Conservation (phyloP, 306 rosid genomes). For the Trifolium repens region DNA sequence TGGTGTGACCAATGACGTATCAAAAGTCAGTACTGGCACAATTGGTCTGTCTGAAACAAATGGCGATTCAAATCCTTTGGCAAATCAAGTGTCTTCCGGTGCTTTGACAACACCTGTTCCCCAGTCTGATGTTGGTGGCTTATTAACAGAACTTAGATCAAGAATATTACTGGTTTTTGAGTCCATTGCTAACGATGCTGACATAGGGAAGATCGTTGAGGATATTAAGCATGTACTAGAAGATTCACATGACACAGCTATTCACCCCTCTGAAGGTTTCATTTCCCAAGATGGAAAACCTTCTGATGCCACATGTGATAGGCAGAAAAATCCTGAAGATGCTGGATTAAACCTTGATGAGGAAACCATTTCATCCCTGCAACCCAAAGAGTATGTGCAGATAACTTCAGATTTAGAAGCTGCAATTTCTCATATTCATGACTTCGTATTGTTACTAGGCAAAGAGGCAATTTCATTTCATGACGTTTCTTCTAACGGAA, state of each 20-base stretch:
- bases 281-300: slow-evolving; percentile 54
- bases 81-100: slow-evolving; percentile 48
- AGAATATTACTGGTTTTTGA: slow-evolving; percentile 74
- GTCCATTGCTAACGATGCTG: slow-evolving; percentile 68
- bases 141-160: slow-evolving; percentile 69
- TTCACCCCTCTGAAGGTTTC: slow-evolving; percentile 49
- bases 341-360: slow-evolving; percentile 62
- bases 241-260: slow-evolving; percentile 61
- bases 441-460: slow-evolving; percentile 71
- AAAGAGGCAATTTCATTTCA: slow-evolving; percentile 73
- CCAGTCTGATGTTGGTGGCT: slow-evolving; percentile 47
- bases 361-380: slow-evolving; percentile 54
- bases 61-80: slow-evolving; percentile 44
- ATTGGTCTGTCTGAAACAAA: slow-evolving; percentile 51
- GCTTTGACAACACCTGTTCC: slow-evolving; percentile 39
- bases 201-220: slow-evolving; percentile 71
- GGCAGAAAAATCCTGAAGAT: slow-evolving; percentile 75
- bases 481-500: slow-evolving; percentile 56
- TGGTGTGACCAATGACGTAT: slow-evolving; percentile 45
- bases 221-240: slow-evolving; percentile 75
- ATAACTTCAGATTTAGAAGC: slow-evolving; percentile 67
- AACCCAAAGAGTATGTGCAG: slow-evolving; percentile 50
- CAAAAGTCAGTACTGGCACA: slow-evolving; percentile 43
- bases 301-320: slow-evolving; percentile 59
- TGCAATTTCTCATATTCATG: slow-evolving; percentile 81